phyloP scores from a whole-genome alignment of 768 basidiomycete genomes.

The Phaeotremella skinneri region DNA sequence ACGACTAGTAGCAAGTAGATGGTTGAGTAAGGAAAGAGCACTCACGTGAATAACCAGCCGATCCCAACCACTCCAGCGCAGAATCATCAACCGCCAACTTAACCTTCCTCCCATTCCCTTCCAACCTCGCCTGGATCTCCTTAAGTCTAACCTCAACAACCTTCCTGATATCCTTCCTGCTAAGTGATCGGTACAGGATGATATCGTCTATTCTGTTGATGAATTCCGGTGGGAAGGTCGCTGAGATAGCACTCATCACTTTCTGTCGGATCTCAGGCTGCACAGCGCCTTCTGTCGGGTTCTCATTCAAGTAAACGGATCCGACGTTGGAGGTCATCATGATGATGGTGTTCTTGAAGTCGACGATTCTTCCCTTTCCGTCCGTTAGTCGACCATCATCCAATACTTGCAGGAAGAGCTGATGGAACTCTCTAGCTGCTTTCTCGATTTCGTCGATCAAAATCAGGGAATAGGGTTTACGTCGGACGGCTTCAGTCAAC shows the following conservation, averaged over 20 bases:
- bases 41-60: constrained; percentile 49
- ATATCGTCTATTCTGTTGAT: constrained; percentile 53
- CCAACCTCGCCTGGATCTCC: constrained; percentile 79
- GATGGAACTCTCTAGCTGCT: constrained; percentile 53
- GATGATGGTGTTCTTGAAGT: constrained; percentile 54
- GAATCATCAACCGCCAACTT: constrained; percentile 70
- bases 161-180: constrained; percentile 68
- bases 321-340: constrained; percentile 54
- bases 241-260: constrained; percentile 52
- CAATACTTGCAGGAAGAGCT: constrained; percentile 54
- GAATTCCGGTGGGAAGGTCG: constrained; percentile 55
- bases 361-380: constrained; percentile 52
- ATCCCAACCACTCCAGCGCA: constrained; percentile 59
- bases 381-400: constrained; percentile 56
- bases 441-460: constrained; percentile 55
- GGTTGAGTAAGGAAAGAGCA: not conserved
- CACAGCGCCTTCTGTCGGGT: constrained; percentile 50
- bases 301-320: constrained; percentile 52
- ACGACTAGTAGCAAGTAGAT: not conserved
- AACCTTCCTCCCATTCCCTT: constrained; percentile 68
- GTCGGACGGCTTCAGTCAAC: constrained; percentile 50
- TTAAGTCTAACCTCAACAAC: constrained; percentile 85
- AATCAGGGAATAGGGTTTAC: constrained; percentile 51
- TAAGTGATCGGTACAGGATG: constrained; percentile 69
- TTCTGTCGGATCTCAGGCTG: constrained; percentile 45